Evolutionary conservation across 495 filamentous ascomycete species (phyloP), one percentile per base, ranked within the genome.

Genomic region (Daldinia loculata): DNA sequence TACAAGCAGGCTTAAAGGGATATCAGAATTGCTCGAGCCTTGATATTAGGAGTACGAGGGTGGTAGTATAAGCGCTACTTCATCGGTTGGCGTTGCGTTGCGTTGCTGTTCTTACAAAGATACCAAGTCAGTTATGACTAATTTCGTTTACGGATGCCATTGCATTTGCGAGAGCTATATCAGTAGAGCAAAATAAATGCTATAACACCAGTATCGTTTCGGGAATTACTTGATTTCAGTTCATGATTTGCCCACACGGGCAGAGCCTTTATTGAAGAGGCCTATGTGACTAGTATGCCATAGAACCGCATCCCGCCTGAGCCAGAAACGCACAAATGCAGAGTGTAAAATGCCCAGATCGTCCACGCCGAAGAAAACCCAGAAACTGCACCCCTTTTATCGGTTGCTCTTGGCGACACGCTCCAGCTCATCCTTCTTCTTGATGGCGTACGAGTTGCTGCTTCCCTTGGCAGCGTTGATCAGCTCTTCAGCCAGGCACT

Each of bases 381-480:
- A 70, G 76, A 77, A 73, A 76, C 70, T 72, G 70, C 57, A 61
- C 74, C 66, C 74, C 51, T 61, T 82, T 84, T 98, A 99, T 91
- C 95, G 92, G 90, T 99, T 99, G 86, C 89, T 92, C 93, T 99
- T 99, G 84, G 95, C 95, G 81, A 99, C 95, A 91, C 95, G 95
- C 91, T 99, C 95, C 85, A 99, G 83, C 91, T 99, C 96, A 83
- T 99, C 95, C 94, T 99, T 99, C 93, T 99, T 99, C 93, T 99
- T 99, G 89, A 99, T 99, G 71, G 95, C 95, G 81, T 98, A 99
- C 71, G 93, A 97, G 92, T 99, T 99, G 84, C 92, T 95, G 90
- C 91, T 94, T 75, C 95, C 95, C 92, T 99, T 99, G 81, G 96
- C 95, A 79, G 96, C 96, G 88, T 99, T 99, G 90, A 99, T 98